Base-by-base conservation (phyloP, 2,329 filamentous ascomycete genomes). In the Cladophialophora immunda region DNA sequence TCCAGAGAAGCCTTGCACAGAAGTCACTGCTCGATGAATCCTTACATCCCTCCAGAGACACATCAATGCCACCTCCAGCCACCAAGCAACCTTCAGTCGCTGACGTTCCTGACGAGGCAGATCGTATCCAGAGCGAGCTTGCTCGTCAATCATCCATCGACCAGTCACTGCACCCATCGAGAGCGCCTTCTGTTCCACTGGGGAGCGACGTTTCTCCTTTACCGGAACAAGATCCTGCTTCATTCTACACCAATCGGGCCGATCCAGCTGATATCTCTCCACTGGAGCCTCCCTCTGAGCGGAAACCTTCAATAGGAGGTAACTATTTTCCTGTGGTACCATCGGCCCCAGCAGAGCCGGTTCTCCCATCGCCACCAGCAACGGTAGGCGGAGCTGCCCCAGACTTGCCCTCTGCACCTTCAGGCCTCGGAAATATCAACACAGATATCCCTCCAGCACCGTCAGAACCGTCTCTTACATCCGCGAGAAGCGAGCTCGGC, bases 301-400 rank as follows among this genome's bases (percentile, higher is more conserved):
- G 83, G 56, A 79, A 82, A 55, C 79, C 78, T 11, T 87, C 85
- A 6, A 75, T 84, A 5, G 85, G 85, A 22, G 85, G 85, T 15
- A 86, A 86, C 54, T 89, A 88, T 76, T 89, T 88, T 66, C 86
- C 86, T 2, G 78, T 80, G 58, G 79, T 85, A 7, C 82, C 84
- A 3, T 74, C 70, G 75, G 72, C 76, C 74, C 62, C 77, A 75
- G 36, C 77, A 75, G 47, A 54, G 36, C 62, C 74, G 68, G 41
- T 65, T 34, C 74, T 77, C 34, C 78, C 74, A 68, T 76, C 74
- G 61, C 62, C 65, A 58, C 72, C 50, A 54, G 70, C 66, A 53
- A 67, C 73, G 15, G 64, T 72, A 30, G 65, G 72, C 3, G 66
- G 73, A 5, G 36, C 62, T 34, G 67, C 73, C 13, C 68, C 73